Percentiles rank a stretch among this genome's conserved stretches.
phyloP scores from a whole-genome alignment of 768 basidiomycete species.

The Rubroboletus pulcherrimus region DNA sequence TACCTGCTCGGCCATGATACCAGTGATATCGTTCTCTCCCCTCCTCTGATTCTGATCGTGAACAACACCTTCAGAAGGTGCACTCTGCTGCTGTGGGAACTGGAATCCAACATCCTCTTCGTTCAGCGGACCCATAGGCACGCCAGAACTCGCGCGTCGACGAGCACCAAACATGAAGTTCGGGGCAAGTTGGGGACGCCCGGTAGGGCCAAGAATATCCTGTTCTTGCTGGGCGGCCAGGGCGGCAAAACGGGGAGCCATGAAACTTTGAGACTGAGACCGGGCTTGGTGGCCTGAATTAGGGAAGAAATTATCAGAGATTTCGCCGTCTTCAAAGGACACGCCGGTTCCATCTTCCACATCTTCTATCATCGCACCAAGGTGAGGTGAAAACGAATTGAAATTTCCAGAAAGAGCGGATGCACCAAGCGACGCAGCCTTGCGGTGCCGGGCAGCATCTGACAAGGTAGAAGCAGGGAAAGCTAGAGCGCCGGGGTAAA shows the following conservation, averaged over 20 bases:
- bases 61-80: constrained; percentile 22
- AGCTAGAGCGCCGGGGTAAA: constrained; percentile 63
- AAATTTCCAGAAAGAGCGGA: constrained; percentile 55
- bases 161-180: constrained; percentile 83
- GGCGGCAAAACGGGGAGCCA: constrained; percentile 85
- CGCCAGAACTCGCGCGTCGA: constrained; percentile 46
- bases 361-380: constrained; percentile 83
- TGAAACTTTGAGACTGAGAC: constrained; percentile 78
- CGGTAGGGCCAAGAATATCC: constrained; percentile 63
- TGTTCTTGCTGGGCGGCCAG: constrained; percentile 68
- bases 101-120: constrained; percentile 82
- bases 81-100: constrained; percentile 65
- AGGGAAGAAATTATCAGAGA: constrained; percentile 53
- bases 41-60: constrained; percentile 50
- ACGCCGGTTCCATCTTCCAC: constrained; percentile 55
- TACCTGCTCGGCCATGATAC: constrained; percentile 96
- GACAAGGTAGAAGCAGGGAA: constrained; percentile 45
- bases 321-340: constrained; percentile 75
- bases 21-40: constrained; percentile 70
- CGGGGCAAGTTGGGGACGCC: constrained; percentile 88
- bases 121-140: constrained; percentile 64
- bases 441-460: constrained; percentile 69
- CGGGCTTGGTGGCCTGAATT: constrained; percentile 60
- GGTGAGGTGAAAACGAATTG: constrained; percentile 72
- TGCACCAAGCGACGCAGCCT: constrained; percentile 71